phyloP scores from a whole-genome alignment of 176 grass and related monocot genomes.

The Leersia perrieri region DNA sequence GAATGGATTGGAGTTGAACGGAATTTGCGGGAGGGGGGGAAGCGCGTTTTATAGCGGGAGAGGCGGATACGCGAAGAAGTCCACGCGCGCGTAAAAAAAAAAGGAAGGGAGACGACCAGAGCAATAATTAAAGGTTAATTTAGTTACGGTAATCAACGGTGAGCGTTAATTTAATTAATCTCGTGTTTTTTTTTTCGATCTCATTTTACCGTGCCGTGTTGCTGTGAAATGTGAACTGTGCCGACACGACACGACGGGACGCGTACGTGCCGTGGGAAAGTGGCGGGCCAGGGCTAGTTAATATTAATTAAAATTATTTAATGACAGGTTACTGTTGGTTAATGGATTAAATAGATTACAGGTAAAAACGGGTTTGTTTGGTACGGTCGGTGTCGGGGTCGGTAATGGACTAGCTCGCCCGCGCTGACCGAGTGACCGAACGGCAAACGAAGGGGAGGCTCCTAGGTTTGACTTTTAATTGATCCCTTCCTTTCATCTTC shows the following conservation, averaged over 20 bases:
- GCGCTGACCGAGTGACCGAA: constrained; percentile 20
- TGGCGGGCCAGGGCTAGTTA: background rate
- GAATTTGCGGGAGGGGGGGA: background rate
- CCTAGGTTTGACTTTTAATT: constrained; percentile 25
- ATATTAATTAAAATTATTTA: background rate
- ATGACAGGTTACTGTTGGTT: background rate
- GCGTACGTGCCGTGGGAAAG: background rate
- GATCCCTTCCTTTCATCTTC: background rate
- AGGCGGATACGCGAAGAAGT: constrained; percentile 12
- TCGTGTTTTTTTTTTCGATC: background rate
- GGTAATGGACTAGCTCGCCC: constrained; percentile 18
- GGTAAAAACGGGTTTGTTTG: background rate
- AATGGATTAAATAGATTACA: no score
- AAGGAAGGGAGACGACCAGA: background rate
- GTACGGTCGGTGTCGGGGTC: background rate
- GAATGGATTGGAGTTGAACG: no score
- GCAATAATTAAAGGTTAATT: background rate
- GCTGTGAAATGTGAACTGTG: background rate
- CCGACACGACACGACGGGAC: background rate
- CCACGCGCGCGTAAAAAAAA: constrained; percentile 21
- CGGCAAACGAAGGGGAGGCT: no score
- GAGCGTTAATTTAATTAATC: background rate
- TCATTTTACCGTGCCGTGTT: background rate
- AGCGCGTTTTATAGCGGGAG: constrained; percentile 34
- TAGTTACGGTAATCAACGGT: background rate